Base-by-base conservation (phyloP, 2,329 filamentous ascomycete species). In the Calonectria honghensis region DNA sequence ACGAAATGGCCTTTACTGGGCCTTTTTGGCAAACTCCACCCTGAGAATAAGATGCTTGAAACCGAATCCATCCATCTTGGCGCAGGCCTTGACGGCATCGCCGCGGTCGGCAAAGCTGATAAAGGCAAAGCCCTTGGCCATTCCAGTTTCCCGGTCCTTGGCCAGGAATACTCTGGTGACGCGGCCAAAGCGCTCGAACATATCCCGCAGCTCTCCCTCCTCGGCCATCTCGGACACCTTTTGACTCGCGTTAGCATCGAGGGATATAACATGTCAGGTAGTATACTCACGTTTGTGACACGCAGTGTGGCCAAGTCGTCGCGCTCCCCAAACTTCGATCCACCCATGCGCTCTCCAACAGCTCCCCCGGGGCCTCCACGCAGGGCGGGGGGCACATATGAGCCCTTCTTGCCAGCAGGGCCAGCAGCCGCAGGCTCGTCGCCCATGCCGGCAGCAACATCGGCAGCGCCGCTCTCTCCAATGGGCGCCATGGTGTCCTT, bases 401-500 rank as follows among this genome's bases (percentile, higher is more conserved):
- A 96, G 79, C 94, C 91, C 89, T 92, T 95, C 85, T 94, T 94
- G 61, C 86, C 87, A 68, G 92, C 93, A 32, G 92, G 88, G 37
- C 87, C 90, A 57, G 84, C 86, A 57, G 89, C 90, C 31, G 86
- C 75, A 20, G 83, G 78, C 68, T 91, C 89, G 81, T 91, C 89
- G 79, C 85, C 87, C 86, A 90, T 86, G 71, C 89, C 90, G 64
- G 89, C 90, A 41, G 89, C 91, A 35, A 88, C 87, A 77, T 93
- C 92, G 76, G 86, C 90, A 39, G 84, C 84, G 61, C 84, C 85
- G 71, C 87, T 88, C 85, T 93, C 92, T 79, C 93, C 93, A 75
- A 96, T 92, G 48, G 95, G 97, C 45, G 96, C 96, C 96, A 99
- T 98, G 82, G 96, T 99, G 86, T 98, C 97, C 90, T 98, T 99